Base-by-base conservation (phyloP, 805 yeast genomes). In the Tetrapisispora phaffii region DNA sequence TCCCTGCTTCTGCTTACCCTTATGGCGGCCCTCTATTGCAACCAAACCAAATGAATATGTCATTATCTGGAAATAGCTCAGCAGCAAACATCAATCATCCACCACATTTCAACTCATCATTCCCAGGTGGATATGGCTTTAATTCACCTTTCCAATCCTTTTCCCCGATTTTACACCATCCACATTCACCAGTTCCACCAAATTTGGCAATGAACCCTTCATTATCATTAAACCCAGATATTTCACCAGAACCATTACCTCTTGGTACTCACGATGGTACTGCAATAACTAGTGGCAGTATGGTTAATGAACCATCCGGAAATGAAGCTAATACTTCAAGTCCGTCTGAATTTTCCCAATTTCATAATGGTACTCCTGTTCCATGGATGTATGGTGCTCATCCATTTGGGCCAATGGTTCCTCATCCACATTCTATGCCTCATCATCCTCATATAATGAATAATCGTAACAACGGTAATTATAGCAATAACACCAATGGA, bases 351-450 rank as follows among this genome's bases (percentile, higher is more conserved):
- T 31, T 29, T 26, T 44, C 51, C 37, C 51, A 50, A 33, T 53
- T 50, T 23, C 59, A 51, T 39, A 57, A 50, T 21, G 54, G 58
- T 24, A 54, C 59, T 13, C 63, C 62, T 15, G 62, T 65, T 9
- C 65, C 67, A 13, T 61, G 66, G 67, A 44, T 62, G 44, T 62
- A 59, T 42, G 58, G 59, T 12, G 53, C 50, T 26, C 63, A 57
- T 44, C 55, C 58, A 16, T 60, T 59, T 37, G 60, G 58, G 8
- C 55, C 48, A 13, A 59, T 60, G 57, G 55, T 57, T 22, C 42
- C 55, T 17, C 56, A 53, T 26, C 62, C 60, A 9, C 60, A 57
- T 16, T 49, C 50, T 17, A 46, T 50, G 35, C 50, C 57, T 16
- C 57, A 48, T 23, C 55, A 50, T 28, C 54, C 51, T 16, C 55